Evolutionary conservation across 805 yeast species (phyloP), one percentile per base, ranked within the genome.

Genomic region (Wickerhamomyces subpelliculosus): DNA sequence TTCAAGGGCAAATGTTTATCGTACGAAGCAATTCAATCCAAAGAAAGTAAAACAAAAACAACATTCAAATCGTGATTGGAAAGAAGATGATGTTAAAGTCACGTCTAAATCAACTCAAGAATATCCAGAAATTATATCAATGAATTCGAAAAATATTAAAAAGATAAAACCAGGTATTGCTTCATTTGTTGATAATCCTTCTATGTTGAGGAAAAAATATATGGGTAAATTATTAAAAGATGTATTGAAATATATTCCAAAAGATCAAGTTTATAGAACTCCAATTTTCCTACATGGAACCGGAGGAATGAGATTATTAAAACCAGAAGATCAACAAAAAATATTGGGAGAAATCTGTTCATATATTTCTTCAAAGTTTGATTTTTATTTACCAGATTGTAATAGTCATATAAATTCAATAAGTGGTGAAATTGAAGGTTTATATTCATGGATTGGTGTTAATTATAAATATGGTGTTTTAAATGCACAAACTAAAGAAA

Each of bases 241-340:
- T 21, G 73, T 80, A 7, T 58, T 68, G 35, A 55, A 66, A 9
- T 61, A 75, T 7, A 71, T 81, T 2, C 89, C 89, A 13, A 60
- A 64, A 37, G 72, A 75, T 14, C 84, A 79, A 51, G 78, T 74
- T 36, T 49, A 49, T 9, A 52, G 86, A 34, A 81, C 89, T 0
- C 89, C 89, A 0, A 65, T 81, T 1, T 80, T 78, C 46, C 53
- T 81, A 7, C 85, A 80, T 54, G 78, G 84, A 1, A 80, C 87
- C 0, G 87, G 83, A 0, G 85, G 85, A 0, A 70, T 80, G 77
- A 57, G 86, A 32, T 54, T 75, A 12, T 57, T 80, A 30, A 68
- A 67, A 17, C 82, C 80, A 1, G 60, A 65, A 11, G 72, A 73
- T 26, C 78, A 72, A 46, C 60, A 60, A 31, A 55, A 57, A 14